Evolutionary conservation across 78 protist species (phyloP).

Genomic region (Polysphondylium violaceum): DNA sequence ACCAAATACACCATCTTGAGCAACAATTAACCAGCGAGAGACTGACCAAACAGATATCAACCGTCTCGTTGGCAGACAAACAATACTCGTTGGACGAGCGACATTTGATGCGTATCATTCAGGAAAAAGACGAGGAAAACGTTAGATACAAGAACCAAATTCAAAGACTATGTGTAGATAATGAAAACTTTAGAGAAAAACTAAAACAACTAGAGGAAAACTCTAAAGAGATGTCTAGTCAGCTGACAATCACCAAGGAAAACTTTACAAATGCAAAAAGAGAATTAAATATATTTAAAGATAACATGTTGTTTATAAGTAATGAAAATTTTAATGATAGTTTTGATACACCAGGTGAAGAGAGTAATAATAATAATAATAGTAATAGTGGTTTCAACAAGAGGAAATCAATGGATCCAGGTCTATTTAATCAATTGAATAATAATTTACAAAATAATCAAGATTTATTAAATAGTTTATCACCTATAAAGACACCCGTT

Average conservation of each 20-base stretch:
- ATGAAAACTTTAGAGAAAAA: constrained; percentile 9
- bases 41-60: constrained; percentile 28
- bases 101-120: constrained; percentile 28
- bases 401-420: background rate
- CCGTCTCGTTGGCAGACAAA: constrained; percentile 25
- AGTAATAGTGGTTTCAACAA: background rate
- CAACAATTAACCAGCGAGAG: constrained; percentile 19
- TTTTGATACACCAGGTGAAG: background rate
- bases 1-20: constrained; percentile 20
- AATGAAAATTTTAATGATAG: constrained; percentile 62
- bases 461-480: too few relatives aligned
- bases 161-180: constrained; percentile 42
- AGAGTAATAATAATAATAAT: background rate
- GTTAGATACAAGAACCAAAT: constrained; percentile 12
- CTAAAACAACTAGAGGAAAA: constrained; percentile 46
- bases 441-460: too few relatives aligned
- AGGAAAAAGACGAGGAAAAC: constrained; percentile 61
- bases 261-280: constrained; percentile 14
- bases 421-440: too few relatives aligned
- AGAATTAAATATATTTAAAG: constrained; percentile 37
- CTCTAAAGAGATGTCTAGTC: constrained; percentile 10
- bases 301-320: constrained; percentile 30
- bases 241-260: constrained; percentile 17
- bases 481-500: background rate
- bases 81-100: constrained; percentile 27